These are phyloP conservation scores for Cymbidium sinense DNA, from an alignment of 106 monocot species.

Conservation along the genomic window DNA sequence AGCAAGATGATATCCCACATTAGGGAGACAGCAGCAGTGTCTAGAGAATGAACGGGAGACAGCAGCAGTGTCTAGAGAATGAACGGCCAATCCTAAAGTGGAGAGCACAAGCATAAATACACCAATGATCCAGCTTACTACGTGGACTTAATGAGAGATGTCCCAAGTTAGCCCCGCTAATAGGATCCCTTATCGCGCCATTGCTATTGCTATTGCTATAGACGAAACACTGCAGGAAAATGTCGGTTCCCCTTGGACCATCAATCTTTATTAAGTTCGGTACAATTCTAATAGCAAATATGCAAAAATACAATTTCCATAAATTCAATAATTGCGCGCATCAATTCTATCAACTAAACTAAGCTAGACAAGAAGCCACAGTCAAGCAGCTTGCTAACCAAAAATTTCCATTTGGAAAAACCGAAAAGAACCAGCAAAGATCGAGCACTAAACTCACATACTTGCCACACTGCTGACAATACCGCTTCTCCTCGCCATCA, in stretches of 20 bases:
- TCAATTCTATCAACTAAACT: background rate
- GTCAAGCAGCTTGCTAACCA: background rate
- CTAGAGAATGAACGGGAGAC: background rate
- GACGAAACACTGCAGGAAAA: background rate
- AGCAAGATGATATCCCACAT: background rate
- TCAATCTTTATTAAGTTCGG: background rate
- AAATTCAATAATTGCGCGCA: background rate
- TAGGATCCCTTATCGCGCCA: background rate
- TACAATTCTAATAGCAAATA: background rate
- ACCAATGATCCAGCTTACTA: too few species aligned
- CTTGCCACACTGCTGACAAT: constrained; percentile 99
- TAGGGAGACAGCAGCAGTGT: too few species aligned
- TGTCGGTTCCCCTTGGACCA: background rate
- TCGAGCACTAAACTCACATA: constrained; percentile 22
- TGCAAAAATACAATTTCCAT: background rate
- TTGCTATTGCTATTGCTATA: background rate
- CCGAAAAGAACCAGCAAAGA: background rate
- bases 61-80: background rate
- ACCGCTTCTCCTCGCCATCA: constrained; percentile 72
- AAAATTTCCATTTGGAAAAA: background rate
- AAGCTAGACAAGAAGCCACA: background rate
- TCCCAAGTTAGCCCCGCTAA: background rate
- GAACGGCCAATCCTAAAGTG: background rate
- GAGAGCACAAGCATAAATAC: background rate
- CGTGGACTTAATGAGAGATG: too few species aligned